Conservation (phyloP, 169 alveolate species). For the Plasmodium cynomolgi region DNA sequence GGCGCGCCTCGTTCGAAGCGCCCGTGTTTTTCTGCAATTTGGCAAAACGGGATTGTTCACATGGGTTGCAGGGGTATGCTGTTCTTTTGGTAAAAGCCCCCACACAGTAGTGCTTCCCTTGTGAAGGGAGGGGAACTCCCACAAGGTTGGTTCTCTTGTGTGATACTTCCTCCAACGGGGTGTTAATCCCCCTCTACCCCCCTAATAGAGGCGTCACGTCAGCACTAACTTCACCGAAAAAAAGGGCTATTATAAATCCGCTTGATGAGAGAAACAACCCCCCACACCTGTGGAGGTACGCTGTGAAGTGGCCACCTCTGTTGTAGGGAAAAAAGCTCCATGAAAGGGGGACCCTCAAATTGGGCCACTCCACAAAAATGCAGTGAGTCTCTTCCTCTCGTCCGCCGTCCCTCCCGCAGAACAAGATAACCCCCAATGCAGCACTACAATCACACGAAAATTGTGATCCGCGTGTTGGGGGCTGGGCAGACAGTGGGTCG, state of each 20-base stretch:
- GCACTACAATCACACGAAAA: constrained; percentile 33
- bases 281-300: neutral
- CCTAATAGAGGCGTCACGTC: neutral
- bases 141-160: neutral
- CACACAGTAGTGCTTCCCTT: neutral
- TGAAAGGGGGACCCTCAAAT: neutral
- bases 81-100: neutral
- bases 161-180: neutral
- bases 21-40: neutral
- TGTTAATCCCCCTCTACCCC: neutral
- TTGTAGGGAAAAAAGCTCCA: neutral
- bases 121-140: neutral
- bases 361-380: neutral
- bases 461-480: constrained; percentile 92
- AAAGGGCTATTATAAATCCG: neutral
- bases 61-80: neutral
- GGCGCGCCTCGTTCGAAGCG: neutral
- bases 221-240: neutral
- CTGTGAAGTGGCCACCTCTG: neutral
- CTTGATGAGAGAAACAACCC: neutral
- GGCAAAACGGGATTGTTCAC: neutral
- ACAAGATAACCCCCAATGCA: neutral
- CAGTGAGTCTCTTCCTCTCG: neutral
- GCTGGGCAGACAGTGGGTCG: constrained; percentile 99
- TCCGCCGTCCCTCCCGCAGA: neutral